Evolutionary conservation across 1,139 yeast genomes (phyloP).

Genomic region (Nakaseomyces bracarensis): DNA sequence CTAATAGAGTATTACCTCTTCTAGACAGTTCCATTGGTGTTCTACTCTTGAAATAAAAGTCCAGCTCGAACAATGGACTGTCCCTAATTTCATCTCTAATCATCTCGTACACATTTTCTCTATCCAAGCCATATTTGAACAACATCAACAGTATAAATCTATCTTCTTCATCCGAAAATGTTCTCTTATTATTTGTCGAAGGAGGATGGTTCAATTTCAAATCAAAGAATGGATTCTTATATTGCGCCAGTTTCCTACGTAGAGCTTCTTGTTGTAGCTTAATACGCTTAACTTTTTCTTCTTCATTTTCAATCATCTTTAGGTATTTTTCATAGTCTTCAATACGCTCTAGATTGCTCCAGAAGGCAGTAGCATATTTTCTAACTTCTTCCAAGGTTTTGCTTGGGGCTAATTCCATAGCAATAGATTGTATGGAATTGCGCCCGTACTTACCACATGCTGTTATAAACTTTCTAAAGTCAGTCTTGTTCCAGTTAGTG

Average conservation of each 20-base stretch:
- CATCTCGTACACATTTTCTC: constrained; percentile 55
- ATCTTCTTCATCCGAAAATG: constrained; percentile 68
- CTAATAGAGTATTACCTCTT: constrained; percentile 58
- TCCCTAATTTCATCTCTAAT: constrained; percentile 54
- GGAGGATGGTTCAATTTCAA: constrained; percentile 53
- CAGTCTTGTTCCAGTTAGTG: constrained; percentile 62
- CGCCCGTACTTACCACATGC: constrained; percentile 61
- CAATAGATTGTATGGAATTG: constrained; percentile 50
- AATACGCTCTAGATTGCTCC: constrained; percentile 55
- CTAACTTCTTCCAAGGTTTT: constrained; percentile 62
- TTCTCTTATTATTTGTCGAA: constrained; percentile 49
- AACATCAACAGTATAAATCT: constrained; percentile 58
- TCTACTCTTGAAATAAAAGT: constrained; percentile 64
- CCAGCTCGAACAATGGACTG: constrained; percentile 57
- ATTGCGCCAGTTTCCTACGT: constrained; percentile 53
- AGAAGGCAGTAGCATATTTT: constrained; percentile 57
- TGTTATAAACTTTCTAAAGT: constrained; percentile 58
- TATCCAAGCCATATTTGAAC: constrained; percentile 57
- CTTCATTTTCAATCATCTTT: constrained; percentile 66
- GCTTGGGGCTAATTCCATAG: constrained; percentile 49
- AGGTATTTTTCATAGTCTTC: constrained; percentile 67
- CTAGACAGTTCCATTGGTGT: constrained; percentile 56
- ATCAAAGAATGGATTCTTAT: constrained; percentile 58
- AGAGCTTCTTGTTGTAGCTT: constrained; percentile 60
- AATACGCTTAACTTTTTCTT: constrained; percentile 51